phyloP scores from a whole-genome alignment of 2,329 filamentous ascomycete species.

The Cytospora schulzeri region DNA sequence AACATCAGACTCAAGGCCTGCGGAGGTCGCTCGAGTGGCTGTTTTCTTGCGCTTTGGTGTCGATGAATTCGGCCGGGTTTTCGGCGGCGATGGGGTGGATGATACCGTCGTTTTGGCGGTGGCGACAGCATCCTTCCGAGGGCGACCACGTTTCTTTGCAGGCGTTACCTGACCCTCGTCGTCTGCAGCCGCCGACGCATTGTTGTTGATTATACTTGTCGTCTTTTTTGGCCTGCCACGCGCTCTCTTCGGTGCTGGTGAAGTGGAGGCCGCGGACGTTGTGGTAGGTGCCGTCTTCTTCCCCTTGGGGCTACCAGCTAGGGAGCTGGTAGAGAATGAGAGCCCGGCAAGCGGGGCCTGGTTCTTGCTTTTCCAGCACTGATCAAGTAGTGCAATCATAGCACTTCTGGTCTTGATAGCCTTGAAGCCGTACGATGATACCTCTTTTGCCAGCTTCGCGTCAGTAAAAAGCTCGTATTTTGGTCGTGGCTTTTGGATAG shows the following conservation, averaged over 20 bases:
- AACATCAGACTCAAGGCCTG: slow-evolving; percentile 56
- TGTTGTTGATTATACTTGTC: slow-evolving; percentile 31
- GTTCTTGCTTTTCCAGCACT: slow-evolving; percentile 69
- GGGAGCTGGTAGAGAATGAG: slow-evolving; percentile 30
- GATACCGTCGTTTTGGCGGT: slow-evolving; percentile 9
- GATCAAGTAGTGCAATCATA: slow-evolving; percentile 70
- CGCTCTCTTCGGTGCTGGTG: slow-evolving; percentile 28
- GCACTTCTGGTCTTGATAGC: slow-evolving; percentile 66
- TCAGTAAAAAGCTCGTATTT: slow-evolving; percentile 65
- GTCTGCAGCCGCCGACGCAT: slow-evolving; percentile 40
- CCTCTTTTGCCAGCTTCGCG: slow-evolving; percentile 61
- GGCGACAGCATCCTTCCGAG: slow-evolving; percentile 40
- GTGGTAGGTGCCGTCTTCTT: slow-evolving; percentile 26
- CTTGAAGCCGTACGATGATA: slow-evolving; percentile 72
- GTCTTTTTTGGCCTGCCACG: slow-evolving; percentile 41
- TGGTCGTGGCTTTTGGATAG: slow-evolving; percentile 42
- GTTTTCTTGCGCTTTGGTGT: slow-evolving; percentile 35
- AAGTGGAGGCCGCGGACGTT: background rate
- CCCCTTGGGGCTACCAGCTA: slow-evolving; percentile 19
- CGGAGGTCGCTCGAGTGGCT: slow-evolving; percentile 37
- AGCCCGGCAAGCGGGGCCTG: slow-evolving; percentile 24
- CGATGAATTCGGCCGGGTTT: slow-evolving; percentile 29
- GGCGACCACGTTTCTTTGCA: slow-evolving; percentile 45
- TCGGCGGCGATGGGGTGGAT: slow-evolving; percentile 28
- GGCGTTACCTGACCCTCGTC: slow-evolving; percentile 31